phyloP scores from a whole-genome alignment of 1,139 yeast species.

The Sugiyamaella castrensis region DNA sequence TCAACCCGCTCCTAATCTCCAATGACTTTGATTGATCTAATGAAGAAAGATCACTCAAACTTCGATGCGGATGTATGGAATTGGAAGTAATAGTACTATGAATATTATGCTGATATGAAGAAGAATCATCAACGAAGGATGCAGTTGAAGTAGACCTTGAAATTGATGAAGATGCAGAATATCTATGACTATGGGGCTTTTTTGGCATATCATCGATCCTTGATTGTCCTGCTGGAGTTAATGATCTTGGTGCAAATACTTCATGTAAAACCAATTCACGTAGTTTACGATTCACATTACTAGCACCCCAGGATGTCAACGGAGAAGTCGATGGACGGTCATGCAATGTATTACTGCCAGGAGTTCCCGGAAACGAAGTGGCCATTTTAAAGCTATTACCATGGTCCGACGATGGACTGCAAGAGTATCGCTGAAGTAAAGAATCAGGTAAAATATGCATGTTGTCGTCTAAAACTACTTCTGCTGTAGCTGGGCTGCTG shows the following conservation, averaged over 20 bases:
- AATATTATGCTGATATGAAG: not conserved
- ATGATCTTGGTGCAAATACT: conserved; percentile 56
- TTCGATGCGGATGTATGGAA: conserved; percentile 16
- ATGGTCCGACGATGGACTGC: conserved; percentile 49
- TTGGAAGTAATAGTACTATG: conserved; percentile 4
- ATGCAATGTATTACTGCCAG: conserved; percentile 5
- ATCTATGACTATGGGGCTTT: conserved; percentile 3
- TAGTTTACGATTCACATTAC: conserved; percentile 60
- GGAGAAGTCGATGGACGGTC: conserved; percentile 16
- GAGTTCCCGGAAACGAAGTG: conserved; percentile 14
- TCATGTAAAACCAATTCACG: conserved; percentile 67
- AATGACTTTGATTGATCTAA: not conserved
- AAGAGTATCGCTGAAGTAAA: conserved; percentile 60
- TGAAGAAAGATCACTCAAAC: conserved; percentile 15
- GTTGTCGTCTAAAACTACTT: conserved; percentile 84
- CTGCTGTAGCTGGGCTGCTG: conserved; percentile 33
- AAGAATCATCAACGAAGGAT: conserved; percentile 8
- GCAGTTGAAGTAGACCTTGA: conserved; percentile 15
- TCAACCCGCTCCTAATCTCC: not conserved
- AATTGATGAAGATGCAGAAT: conserved; percentile 9
- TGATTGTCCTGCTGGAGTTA: conserved; percentile 1
- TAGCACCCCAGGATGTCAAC: conserved; percentile 49
- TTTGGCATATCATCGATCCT: conserved; percentile 2
- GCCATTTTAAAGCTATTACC: conserved; percentile 8
- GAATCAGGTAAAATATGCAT: conserved; percentile 84